phyloP scores from a whole-genome alignment of 768 basidiomycete genomes.

The Calocera cornea region DNA sequence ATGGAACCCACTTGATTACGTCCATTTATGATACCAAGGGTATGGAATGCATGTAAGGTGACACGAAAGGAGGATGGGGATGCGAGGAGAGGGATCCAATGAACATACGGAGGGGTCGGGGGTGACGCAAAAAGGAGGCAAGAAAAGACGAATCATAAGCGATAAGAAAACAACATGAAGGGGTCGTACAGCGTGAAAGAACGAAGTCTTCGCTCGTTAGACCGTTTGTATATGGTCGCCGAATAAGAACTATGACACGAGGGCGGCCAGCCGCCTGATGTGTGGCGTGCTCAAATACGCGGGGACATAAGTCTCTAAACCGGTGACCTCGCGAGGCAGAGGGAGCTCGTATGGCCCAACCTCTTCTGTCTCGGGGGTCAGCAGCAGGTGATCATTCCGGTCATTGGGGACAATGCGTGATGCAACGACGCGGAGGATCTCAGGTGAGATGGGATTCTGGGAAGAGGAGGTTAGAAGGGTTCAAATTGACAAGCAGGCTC shows the following conservation, averaged over 20 bases:
- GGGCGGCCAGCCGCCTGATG: constrained; percentile 71
- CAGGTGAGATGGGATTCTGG: constrained; percentile 90
- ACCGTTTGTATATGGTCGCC: neutral
- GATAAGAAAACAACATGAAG: constrained; percentile 1
- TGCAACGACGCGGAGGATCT: constrained; percentile 92
- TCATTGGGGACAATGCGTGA: constrained; percentile 92
- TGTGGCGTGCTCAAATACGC: constrained; percentile 84
- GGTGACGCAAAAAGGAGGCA: neutral
- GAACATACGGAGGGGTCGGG: neutral
- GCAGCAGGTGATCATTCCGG: constrained; percentile 88
- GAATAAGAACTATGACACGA: constrained; percentile 35
- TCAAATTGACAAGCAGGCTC: neutral
- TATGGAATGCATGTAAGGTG: constrained; percentile 5
- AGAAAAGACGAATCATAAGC: constrained; percentile 1
- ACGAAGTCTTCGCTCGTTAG: neutral
- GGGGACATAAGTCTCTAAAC: constrained; percentile 90
- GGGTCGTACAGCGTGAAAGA: constrained; percentile 1
- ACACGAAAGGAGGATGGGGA: neutral
- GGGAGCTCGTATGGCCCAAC: constrained; percentile 92
- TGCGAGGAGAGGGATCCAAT: constrained; percentile 2
- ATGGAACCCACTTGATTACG: constrained; percentile 3
- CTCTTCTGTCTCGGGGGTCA: constrained; percentile 93
- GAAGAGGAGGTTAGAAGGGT: constrained; percentile 8
- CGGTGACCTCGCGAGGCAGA: constrained; percentile 84
- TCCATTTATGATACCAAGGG: constrained; percentile 5